These are phyloP conservation scores for Harringtonia lauricola DNA, from an alignment of 2,329 filamentous ascomycete species.

Conservation along the genomic window DNA sequence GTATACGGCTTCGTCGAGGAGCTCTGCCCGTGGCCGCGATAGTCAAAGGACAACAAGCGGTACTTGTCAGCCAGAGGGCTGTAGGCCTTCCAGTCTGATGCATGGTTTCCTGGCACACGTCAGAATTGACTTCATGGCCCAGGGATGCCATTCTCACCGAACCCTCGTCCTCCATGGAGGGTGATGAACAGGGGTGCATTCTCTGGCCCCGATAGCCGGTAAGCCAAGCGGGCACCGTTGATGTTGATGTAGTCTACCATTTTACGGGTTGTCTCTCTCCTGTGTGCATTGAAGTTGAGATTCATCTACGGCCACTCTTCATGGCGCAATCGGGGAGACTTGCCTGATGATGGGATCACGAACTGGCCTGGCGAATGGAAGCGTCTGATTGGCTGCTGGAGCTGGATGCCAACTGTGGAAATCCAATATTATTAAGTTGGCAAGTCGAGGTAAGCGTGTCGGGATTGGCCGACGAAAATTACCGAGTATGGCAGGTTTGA, in stretches of 20 bases:
- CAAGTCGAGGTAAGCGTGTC: too few relatives aligned
- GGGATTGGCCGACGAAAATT: too few relatives aligned
- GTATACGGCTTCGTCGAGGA: slow-evolving; percentile 23
- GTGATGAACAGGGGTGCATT: slow-evolving; percentile 23
- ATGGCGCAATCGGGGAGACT: too few relatives aligned
- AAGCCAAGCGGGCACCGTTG: slow-evolving; percentile 23
- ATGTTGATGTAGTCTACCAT: slow-evolving; percentile 17
- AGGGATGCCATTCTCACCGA: slow-evolving; percentile 17
- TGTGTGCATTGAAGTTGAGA: not conserved
- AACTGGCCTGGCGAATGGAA: too few relatives aligned
- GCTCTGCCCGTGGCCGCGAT: slow-evolving; percentile 23
- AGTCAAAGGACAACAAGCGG: slow-evolving; percentile 25
- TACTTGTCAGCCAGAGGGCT: slow-evolving; percentile 16
- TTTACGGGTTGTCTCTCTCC: too few relatives aligned
- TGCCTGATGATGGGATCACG: too few relatives aligned
- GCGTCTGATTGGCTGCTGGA: too few relatives aligned
- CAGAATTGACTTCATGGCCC: too few relatives aligned
- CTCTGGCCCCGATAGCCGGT: slow-evolving; percentile 18
- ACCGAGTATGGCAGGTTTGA: too few relatives aligned
- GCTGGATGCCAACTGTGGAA: too few relatives aligned
- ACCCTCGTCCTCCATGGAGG: slow-evolving; percentile 24
- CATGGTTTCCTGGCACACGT: slow-evolving; percentile 22
- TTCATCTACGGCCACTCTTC: not conserved
- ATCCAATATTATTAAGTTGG: too few relatives aligned
- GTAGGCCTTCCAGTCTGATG: slow-evolving; percentile 22